Percentiles rank a stretch among this genome's conserved stretches.
These are phyloP conservation scores for Mortierella sp. DNA, from an alignment of 371 early-diverging fungal species.

Conservation along the genomic window DNA sequence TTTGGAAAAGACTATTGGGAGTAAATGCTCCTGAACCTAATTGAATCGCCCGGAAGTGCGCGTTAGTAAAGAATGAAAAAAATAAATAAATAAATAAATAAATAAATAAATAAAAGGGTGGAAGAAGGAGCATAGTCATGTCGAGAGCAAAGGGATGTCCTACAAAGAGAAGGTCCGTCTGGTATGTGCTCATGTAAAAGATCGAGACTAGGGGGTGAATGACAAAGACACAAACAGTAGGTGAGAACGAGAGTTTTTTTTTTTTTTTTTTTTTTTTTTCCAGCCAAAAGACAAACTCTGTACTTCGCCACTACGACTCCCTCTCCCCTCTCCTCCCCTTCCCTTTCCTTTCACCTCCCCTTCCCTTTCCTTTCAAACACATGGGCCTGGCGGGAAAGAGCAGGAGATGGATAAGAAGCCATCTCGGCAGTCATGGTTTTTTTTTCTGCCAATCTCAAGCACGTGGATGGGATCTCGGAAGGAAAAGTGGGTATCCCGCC, in stretches of 20 bases:
- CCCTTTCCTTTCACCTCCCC: too few species aligned
- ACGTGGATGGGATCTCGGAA: too few species aligned
- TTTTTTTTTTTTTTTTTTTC: conserved; percentile 1
- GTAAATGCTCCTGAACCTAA: conserved; percentile 71
- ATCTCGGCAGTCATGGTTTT: too few species aligned
- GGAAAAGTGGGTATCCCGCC: too few species aligned
- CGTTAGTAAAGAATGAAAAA: too few species aligned
- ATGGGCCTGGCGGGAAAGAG: too few species aligned
- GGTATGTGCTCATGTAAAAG: conserved; percentile 79
- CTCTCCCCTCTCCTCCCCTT: too few species aligned
- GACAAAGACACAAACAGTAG: background rate
- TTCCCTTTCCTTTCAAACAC: too few species aligned
- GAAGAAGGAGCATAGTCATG: background rate
- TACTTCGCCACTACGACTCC: too few species aligned
- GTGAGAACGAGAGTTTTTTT: background rate
- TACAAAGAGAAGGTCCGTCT: conserved; percentile 80
- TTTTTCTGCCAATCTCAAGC: too few species aligned
- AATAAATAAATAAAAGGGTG: background rate
- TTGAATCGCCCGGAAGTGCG: background rate
- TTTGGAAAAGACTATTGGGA: conserved; percentile 66
- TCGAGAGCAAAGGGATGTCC: conserved; percentile 16
- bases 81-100: too few species aligned
- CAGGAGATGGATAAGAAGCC: too few species aligned
- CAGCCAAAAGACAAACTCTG: background rate
- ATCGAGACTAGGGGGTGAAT: conserved; percentile 58